Evolutionary conservation across 2,329 filamentous ascomycete genomes (phyloP).

Genomic region (Phaeoacremonium minimum): DNA sequence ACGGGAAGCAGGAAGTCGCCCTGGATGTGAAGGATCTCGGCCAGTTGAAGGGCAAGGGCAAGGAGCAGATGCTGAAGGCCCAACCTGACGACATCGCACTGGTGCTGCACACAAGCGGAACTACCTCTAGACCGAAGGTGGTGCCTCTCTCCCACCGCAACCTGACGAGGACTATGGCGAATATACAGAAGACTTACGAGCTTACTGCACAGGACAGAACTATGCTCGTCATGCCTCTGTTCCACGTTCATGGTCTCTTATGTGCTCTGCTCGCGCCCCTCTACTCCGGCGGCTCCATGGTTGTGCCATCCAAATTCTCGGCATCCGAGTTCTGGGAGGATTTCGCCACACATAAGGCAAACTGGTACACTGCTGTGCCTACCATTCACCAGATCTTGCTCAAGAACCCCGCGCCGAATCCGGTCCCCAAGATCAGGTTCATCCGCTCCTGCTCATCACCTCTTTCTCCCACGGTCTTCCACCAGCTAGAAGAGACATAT

Average conservation of each 20-base stretch:
- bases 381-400: slow-evolving; percentile 89
- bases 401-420: slow-evolving; percentile 70
- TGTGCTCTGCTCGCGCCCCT: slow-evolving; percentile 78
- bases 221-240: slow-evolving; percentile 56
- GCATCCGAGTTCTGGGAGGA: slow-evolving; percentile 79
- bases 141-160: slow-evolving; percentile 22
- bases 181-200: not conserved
- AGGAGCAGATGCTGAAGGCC: slow-evolving; percentile 29
- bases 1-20: slow-evolving; percentile 57
- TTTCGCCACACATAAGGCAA: slow-evolving; percentile 69
- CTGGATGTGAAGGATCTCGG: slow-evolving; percentile 76
- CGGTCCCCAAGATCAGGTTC: slow-evolving; percentile 59
- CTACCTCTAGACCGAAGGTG: slow-evolving; percentile 80
- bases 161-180: not conserved
- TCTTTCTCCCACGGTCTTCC: slow-evolving; percentile 75
- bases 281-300: slow-evolving; percentile 69
- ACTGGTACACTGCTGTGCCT: slow-evolving; percentile 92
- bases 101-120: slow-evolving; percentile 80
- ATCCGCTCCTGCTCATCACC: slow-evolving; percentile 4
- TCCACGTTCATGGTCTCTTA: slow-evolving; percentile 65
- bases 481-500: slow-evolving; percentile 72
- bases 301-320: slow-evolving; percentile 77
- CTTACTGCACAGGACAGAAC: slow-evolving; percentile 38
- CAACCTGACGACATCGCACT: slow-evolving; percentile 74
- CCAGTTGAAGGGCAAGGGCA: slow-evolving; percentile 46